These are phyloP conservation scores for Salix brachista DNA, from an alignment of 345 rosid species.

Conservation along the genomic window DNA sequence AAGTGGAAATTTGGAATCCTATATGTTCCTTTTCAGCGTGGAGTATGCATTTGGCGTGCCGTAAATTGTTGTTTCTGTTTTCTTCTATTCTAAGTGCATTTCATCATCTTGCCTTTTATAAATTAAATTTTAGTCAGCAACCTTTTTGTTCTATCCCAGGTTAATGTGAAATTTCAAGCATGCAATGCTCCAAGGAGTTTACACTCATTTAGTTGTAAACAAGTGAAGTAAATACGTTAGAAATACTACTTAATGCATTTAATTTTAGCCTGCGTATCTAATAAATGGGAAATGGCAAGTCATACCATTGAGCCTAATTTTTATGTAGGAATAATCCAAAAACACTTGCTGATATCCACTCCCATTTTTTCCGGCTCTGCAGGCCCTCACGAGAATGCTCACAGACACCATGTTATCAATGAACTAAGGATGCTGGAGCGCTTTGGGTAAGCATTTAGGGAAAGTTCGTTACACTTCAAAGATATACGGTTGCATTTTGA, in stretches of 20 bases:
- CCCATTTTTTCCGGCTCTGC: conserved; percentile 16
- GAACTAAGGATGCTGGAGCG: conserved; percentile 83
- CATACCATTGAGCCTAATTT: background rate
- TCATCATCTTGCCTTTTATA: background rate
- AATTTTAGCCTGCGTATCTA: background rate
- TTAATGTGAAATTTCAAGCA: background rate
- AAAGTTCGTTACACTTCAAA: background rate
- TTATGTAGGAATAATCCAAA: background rate
- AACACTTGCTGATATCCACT: conserved; percentile 10
- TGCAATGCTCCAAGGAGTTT: background rate
- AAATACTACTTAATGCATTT: background rate
- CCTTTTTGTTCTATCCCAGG: background rate
- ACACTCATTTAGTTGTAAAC: background rate
- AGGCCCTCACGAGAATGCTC: conserved; percentile 91
- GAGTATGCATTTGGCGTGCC: background rate
- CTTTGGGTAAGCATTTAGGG: conserved; percentile 61
- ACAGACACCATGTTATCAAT: conserved; percentile 57
- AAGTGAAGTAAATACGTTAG: background rate
- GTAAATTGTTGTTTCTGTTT: background rate
- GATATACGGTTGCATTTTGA: background rate
- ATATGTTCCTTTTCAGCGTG: background rate
- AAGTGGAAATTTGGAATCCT: background rate
- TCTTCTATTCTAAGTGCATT: background rate
- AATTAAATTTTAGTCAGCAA: background rate
- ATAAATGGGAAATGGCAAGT: background rate